phyloP scores from a whole-genome alignment of 371 early-diverging fungal species.

The Mortierella sp. region DNA sequence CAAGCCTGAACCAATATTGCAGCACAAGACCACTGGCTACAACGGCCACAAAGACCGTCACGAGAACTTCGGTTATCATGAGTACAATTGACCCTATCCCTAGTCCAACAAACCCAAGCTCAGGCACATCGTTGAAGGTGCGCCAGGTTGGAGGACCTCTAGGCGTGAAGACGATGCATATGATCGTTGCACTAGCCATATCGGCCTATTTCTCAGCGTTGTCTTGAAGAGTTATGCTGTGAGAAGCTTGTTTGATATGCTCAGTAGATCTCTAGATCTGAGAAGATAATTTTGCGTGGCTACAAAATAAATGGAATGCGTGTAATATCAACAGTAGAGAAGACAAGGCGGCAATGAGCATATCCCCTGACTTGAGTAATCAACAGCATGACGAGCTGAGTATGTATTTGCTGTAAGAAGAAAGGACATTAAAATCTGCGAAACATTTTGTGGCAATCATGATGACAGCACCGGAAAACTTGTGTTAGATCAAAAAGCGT shows the following conservation, averaged over 20 bases:
- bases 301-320: not conserved
- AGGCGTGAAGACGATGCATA: not conserved
- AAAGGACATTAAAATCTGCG: too few species aligned
- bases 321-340: not conserved
- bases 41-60: not conserved
- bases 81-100: conserved; percentile 1
- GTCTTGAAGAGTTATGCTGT: too few species aligned
- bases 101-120: conserved; percentile 12
- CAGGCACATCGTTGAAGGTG: conserved; percentile 12
- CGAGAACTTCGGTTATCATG: conserved; percentile 1
- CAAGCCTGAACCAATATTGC: conserved; percentile 37
- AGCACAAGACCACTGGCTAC: not conserved
- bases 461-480: too few species aligned
- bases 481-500: too few species aligned
- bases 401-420: too few species aligned
- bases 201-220: conserved; percentile 2
- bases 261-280: too few species aligned
- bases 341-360: conserved; percentile 8
- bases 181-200: not conserved
- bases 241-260: too few species aligned
- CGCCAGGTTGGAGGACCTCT: not conserved
- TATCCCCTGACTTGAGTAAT: too few species aligned
- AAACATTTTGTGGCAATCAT: too few species aligned
- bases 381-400: too few species aligned
- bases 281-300: too few species aligned